Conservation (phyloP, 2,329 filamentous ascomycete genomes). For the Graphilbum fragrans region DNA sequence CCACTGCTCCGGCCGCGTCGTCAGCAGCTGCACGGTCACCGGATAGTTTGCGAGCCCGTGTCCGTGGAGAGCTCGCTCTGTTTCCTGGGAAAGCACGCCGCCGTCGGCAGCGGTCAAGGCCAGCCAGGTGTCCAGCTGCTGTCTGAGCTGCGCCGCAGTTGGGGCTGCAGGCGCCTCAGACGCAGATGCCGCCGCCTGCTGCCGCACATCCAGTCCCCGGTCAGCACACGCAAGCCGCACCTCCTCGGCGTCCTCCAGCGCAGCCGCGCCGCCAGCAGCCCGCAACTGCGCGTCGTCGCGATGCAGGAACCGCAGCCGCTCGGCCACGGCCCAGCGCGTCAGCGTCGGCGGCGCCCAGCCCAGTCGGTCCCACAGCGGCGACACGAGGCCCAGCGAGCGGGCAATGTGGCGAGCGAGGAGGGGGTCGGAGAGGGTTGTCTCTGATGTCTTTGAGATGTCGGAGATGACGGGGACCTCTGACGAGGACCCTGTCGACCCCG, state of each 20-base stretch:
- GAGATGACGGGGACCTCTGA: background rate
- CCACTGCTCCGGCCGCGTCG: conserved; percentile 9
- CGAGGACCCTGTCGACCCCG: background rate
- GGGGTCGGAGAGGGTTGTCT: background rate
- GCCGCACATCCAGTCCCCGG: conserved; percentile 46
- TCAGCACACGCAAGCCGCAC: conserved; percentile 59
- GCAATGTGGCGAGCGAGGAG: conserved; percentile 26
- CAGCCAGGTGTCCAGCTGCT: conserved; percentile 34
- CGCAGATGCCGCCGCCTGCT: background rate
- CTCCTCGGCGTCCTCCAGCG: conserved; percentile 50
- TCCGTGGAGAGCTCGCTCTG: conserved; percentile 1
- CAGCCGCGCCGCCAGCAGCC: conserved; percentile 45
- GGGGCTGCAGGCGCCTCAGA: conserved; percentile 30
- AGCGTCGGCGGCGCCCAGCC: conserved; percentile 34
- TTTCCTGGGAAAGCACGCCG: conserved; percentile 19
- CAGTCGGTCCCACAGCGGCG: conserved; percentile 35
- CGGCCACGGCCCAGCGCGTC: conserved; percentile 39
- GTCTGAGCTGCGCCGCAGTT: conserved; percentile 31
- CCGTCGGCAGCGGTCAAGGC: conserved; percentile 22
- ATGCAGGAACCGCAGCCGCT: conserved; percentile 50
- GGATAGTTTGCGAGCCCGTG: background rate
- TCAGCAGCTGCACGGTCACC: conserved; percentile 8
- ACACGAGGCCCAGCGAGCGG: conserved; percentile 31
- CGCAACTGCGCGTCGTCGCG: conserved; percentile 60
- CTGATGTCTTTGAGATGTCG: too few species aligned